Percentiles rank a stretch among this genome's conserved stretches.
Conservation (phyloP, 2,329 filamentous ascomycete genomes). For the Clonostachys rosea region DNA sequence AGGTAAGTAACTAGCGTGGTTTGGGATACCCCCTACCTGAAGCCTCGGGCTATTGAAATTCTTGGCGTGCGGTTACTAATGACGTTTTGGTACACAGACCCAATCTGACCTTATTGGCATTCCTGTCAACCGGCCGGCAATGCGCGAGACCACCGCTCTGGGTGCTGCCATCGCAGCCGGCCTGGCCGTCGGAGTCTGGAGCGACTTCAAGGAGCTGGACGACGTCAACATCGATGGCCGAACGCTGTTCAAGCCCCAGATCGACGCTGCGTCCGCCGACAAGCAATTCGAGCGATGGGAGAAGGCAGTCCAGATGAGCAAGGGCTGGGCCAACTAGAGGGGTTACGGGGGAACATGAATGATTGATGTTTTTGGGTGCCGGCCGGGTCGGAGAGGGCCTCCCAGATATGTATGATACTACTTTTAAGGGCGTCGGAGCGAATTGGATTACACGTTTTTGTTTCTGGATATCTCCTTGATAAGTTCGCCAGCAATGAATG, state of each 20-base stretch:
- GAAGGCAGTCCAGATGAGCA: conserved; percentile 74
- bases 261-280: conserved; percentile 51
- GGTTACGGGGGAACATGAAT: neutral
- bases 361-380: neutral
- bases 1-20: conserved; percentile 21
- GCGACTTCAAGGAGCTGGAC: conserved; percentile 66
- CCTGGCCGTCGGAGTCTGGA: conserved; percentile 72
- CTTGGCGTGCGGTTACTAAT: neutral
- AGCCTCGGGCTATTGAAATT: neutral
- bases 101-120: conserved; percentile 80
- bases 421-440: too few relatives aligned
- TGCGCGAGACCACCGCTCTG: conserved; percentile 80
- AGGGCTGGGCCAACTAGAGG: conserved; percentile 54
- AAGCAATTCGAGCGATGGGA: conserved; percentile 69
- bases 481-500: neutral
- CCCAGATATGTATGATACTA: neutral
- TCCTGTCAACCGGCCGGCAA: conserved; percentile 70
- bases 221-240: conserved; percentile 66
- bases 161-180: conserved; percentile 80
- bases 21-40: too few relatives aligned
- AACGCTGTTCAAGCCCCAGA: conserved; percentile 63
- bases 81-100: conserved; percentile 27
- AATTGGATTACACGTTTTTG: conserved; percentile 3
- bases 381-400: neutral
- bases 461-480: neutral